These are phyloP conservation scores for Microsporum audouinii DNA, from an alignment of 2,329 filamentous ascomycete species.

Conservation along the genomic window DNA sequence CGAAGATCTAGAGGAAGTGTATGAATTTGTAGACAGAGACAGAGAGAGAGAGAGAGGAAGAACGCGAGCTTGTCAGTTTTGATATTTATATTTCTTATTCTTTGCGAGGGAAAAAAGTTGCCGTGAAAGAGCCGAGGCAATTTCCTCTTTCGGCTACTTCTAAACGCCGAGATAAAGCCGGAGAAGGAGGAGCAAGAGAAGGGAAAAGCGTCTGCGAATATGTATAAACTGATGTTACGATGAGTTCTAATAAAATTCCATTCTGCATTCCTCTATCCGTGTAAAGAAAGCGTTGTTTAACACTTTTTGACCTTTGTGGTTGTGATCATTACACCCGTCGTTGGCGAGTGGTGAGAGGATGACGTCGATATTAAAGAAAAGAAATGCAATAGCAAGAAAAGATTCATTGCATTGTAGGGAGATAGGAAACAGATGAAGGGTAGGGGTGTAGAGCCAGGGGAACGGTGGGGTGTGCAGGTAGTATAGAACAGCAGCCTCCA, in stretches of 20 bases:
- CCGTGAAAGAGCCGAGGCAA: constrained; percentile 4
- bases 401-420: not conserved
- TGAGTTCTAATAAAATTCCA: not conserved
- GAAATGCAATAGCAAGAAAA: not conserved
- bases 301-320: not conserved
- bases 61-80: not conserved
- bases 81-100: not conserved
- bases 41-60: not conserved
- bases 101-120: not conserved
- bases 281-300: not conserved
- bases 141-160: not conserved
- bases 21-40: not conserved
- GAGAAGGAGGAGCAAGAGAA: not conserved
- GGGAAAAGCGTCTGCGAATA: not conserved
- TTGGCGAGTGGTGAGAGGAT: not conserved
- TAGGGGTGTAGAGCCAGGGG: not conserved
- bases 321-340: not conserved
- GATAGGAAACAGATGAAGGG: not conserved
- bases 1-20: not conserved
- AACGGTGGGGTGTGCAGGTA: not conserved
- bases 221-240: not conserved
- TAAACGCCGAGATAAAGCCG: not conserved
- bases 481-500: constrained; percentile 3
- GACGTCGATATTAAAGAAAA: not conserved
- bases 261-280: constrained; percentile 3